Evolutionary conservation across 2,329 filamentous ascomycete genomes (phyloP).

Genomic region (Diplodia sapinea): DNA sequence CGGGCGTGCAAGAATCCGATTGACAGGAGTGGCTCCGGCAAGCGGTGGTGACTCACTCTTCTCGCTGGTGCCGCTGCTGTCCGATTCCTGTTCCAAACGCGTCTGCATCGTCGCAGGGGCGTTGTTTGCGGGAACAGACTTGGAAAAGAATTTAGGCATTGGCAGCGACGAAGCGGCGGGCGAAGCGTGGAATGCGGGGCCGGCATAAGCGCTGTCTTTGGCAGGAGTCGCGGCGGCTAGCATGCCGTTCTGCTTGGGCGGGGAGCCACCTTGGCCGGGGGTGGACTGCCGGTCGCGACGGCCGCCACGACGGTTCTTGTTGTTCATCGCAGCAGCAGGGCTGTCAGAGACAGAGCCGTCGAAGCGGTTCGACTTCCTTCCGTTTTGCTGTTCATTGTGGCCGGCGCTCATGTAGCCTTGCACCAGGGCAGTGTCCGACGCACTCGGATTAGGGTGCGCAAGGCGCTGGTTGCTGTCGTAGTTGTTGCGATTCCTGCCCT

Average conservation of each 20-base stretch:
- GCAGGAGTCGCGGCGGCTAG: conserved; percentile 43
- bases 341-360: conserved; percentile 49
- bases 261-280: conserved; percentile 10
- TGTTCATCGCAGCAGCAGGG: conserved; percentile 30
- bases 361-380: conserved; percentile 42
- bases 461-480: conserved; percentile 36
- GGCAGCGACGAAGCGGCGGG: conserved; percentile 89
- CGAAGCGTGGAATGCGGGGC: conserved; percentile 92
- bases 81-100: conserved; percentile 53
- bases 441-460: conserved; percentile 9
- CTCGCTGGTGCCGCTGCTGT: conserved; percentile 37
- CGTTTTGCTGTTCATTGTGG: conserved; percentile 20
- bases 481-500: conserved; percentile 43
- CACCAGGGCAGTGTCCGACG: conserved; percentile 30
- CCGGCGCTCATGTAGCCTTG: conserved; percentile 35
- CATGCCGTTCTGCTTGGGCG: conserved; percentile 20
- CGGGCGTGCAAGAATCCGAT: conserved; percentile 45
- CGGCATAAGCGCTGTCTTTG: conserved; percentile 74
- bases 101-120: conserved; percentile 53
- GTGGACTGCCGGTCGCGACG: conserved; percentile 12
- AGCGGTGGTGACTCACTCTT: conserved; percentile 37
- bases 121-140: conserved; percentile 71
- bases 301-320: conserved; percentile 24
- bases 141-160: conserved; percentile 85
- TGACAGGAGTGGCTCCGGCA: conserved; percentile 51